These are phyloP conservation scores for Xylaria polymorpha DNA, from an alignment of 2,329 filamentous ascomycete genomes.

Conservation along the genomic window DNA sequence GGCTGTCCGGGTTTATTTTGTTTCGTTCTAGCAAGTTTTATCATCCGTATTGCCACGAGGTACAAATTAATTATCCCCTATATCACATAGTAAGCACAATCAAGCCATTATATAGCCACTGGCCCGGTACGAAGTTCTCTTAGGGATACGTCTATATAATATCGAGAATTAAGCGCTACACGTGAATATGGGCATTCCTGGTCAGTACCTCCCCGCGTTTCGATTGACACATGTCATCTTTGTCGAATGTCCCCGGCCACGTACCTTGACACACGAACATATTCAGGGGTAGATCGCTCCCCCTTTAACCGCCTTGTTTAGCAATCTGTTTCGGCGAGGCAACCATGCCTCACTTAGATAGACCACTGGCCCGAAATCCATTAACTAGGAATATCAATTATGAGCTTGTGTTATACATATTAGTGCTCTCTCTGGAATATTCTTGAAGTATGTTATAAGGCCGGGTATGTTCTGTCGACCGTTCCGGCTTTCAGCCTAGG, in stretches of 20 bases:
- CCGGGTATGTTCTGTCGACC: background rate
- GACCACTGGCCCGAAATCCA: background rate
- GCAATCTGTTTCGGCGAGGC: slow-evolving; percentile 7
- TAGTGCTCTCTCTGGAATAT: background rate
- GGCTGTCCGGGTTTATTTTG: background rate
- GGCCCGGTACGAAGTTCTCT: slow-evolving; percentile 1
- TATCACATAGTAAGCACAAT: background rate
- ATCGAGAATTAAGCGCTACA: background rate
- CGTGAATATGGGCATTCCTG: slow-evolving; percentile 8
- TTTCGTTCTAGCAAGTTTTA: background rate
- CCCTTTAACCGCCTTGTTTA: slow-evolving; percentile 27
- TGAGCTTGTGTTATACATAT: background rate
- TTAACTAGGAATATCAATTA: background rate
- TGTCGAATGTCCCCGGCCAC: slow-evolving; percentile 18
- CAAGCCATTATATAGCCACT: background rate
- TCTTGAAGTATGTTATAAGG: background rate
- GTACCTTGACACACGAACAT: slow-evolving; percentile 28
- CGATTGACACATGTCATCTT: background rate
- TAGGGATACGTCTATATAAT: background rate
- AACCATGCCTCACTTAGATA: background rate
- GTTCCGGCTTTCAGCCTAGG: slow-evolving; percentile 4
- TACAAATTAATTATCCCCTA: slow-evolving; percentile 8
- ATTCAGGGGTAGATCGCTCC: slow-evolving; percentile 23
- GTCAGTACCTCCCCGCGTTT: slow-evolving; percentile 8
- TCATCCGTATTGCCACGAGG: slow-evolving; percentile 1